Evolutionary conservation across 352 stramenopile genomes (phyloP).

Genomic region (Globisporangium cederbergense): DNA sequence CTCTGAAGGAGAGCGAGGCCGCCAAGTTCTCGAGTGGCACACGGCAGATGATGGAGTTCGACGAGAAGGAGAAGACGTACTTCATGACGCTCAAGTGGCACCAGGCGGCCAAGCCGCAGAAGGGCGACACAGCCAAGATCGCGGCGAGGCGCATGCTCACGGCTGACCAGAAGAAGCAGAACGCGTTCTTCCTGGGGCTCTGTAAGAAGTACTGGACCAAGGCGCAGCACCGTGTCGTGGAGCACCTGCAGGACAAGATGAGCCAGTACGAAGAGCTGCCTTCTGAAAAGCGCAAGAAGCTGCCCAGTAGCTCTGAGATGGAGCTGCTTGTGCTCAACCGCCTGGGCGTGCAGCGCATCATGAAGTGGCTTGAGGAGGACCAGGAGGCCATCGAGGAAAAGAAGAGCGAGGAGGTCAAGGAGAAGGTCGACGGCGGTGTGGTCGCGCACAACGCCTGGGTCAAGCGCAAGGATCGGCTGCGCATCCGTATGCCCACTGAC

Average conservation of each 20-base stretch:
- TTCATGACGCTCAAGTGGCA: constrained; percentile 88
- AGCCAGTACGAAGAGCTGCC: constrained; percentile 21
- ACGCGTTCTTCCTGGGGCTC: constrained; percentile 63
- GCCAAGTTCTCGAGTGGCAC: constrained; percentile 69
- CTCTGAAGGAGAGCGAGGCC: constrained; percentile 51
- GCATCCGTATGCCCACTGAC: constrained; percentile 55
- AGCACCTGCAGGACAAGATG: constrained; percentile 70
- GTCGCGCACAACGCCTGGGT: constrained; percentile 76
- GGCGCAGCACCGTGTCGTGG: constrained; percentile 67
- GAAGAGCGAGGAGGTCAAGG: constrained; percentile 61
- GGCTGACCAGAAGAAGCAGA: constrained; percentile 74
- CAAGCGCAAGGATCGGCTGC: constrained; percentile 74
- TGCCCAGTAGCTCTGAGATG: constrained; percentile 30
- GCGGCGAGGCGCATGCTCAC: constrained; percentile 60
- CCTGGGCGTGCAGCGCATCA: constrained; percentile 65
- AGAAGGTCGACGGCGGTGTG: constrained; percentile 71
- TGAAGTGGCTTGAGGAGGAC: constrained; percentile 77
- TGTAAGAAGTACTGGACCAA: constrained; percentile 77
- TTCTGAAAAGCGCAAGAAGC: constrained; percentile 21
- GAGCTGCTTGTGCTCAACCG: constrained; percentile 60
- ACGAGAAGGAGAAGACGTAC: constrained; percentile 43
- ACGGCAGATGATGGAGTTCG: constrained; percentile 82
- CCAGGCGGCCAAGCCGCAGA: constrained; percentile 73
- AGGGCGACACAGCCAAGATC: constrained; percentile 84
- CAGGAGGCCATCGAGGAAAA: constrained; percentile 62